Conservation (phyloP, 192 early-diverging fungal genomes). For the Backusella psychrophila region DNA sequence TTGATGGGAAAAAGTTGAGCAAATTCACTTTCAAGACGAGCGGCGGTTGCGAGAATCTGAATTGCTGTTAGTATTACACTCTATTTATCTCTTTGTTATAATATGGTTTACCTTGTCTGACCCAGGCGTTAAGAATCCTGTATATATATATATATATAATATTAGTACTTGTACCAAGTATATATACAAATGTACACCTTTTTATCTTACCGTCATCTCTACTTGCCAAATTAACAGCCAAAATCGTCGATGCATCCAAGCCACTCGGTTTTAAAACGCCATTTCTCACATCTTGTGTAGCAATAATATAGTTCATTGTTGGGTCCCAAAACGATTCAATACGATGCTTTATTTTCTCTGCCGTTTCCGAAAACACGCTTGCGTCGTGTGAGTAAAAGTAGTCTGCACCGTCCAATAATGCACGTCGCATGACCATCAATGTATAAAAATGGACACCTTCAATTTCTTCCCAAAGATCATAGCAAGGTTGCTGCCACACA, state of each 20-base stretch:
- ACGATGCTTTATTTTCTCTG: background rate
- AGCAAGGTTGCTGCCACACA: constrained; percentile 42
- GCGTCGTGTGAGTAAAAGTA: background rate
- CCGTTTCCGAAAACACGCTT: background rate
- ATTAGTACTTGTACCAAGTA: background rate
- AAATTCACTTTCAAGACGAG: constrained; percentile 24
- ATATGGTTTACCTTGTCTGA: constrained; percentile 16
- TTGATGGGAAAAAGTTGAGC: constrained; percentile 48
- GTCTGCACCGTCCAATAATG: constrained; percentile 53
- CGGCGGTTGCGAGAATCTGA: constrained; percentile 29
- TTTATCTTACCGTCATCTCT: constrained; percentile 19
- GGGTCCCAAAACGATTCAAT: constrained; percentile 47
- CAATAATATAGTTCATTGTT: constrained; percentile 26
- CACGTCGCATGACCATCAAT: constrained; percentile 57
- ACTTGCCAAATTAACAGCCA: constrained; percentile 48
- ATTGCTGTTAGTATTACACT: background rate
- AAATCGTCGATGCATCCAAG: constrained; percentile 58
- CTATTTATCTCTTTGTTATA: background rate
- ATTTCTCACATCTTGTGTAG: constrained; percentile 36
- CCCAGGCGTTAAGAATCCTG: constrained; percentile 21
- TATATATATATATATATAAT: background rate
- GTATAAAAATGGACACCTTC: constrained; percentile 72
- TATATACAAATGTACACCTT: background rate
- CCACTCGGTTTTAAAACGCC: constrained; percentile 44
- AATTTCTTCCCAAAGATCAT: constrained; percentile 83